These are phyloP conservation scores for Backusella tuberculispora DNA, from an alignment of 192 early-diverging fungal species.

Conservation along the genomic window DNA sequence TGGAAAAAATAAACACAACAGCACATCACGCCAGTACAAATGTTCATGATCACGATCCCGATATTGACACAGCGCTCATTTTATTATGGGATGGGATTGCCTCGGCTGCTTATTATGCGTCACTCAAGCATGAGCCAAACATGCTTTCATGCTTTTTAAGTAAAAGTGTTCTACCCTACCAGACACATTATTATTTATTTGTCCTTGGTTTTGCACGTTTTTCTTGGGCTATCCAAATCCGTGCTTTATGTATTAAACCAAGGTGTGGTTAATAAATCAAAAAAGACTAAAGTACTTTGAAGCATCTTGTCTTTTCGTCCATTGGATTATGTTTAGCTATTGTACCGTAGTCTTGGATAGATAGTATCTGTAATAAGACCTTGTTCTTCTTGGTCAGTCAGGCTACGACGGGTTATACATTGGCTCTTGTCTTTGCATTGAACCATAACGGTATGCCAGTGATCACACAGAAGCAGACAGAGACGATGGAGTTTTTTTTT, in stretches of 20 bases:
- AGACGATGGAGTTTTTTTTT: slow-evolving; percentile 70
- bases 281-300: slow-evolving; percentile 53
- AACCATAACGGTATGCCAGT: slow-evolving; percentile 89
- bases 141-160: slow-evolving; percentile 65
- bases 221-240: slow-evolving; percentile 72
- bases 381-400: slow-evolving; percentile 70
- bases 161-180: slow-evolving; percentile 46
- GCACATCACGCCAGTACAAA: slow-evolving; percentile 82
- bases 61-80: slow-evolving; percentile 82
- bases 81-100: slow-evolving; percentile 75
- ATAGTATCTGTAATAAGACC: slow-evolving; percentile 42
- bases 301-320: slow-evolving; percentile 55
- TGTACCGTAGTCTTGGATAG: slow-evolving; percentile 51
- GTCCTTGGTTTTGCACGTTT: slow-evolving; percentile 72
- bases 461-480: slow-evolving; percentile 63
- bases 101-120: slow-evolving; percentile 52
- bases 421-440: slow-evolving; percentile 76
- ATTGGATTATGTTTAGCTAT: slow-evolving; percentile 72
- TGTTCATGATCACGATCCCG: slow-evolving; percentile 81
- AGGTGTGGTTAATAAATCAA: slow-evolving; percentile 50
- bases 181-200: slow-evolving; percentile 70
- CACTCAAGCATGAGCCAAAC: slow-evolving; percentile 50
- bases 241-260: slow-evolving; percentile 56
- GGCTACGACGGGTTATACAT: slow-evolving; percentile 66
- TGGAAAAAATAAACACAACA: slow-evolving; percentile 93